phyloP scores from a whole-genome alignment of 2,329 filamentous ascomycete species.

The Amauroascus verrucosus region DNA sequence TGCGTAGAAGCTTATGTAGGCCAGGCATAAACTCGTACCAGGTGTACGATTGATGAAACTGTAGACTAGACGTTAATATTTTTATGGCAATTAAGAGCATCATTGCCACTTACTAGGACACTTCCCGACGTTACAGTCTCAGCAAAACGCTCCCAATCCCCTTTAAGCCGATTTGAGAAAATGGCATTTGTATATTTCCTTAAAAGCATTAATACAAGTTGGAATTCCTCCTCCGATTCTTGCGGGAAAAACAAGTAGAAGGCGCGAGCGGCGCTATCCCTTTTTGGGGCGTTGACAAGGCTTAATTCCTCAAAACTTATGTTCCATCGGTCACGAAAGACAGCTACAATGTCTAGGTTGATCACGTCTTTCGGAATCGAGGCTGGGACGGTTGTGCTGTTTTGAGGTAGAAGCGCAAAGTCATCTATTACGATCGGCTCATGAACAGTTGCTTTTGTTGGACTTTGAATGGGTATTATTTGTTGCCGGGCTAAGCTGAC shows the following conservation, averaged over 20 bases:
- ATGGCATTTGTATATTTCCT: conserved; percentile 22
- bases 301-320: conserved; percentile 26
- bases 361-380: not conserved
- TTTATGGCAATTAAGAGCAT: not conserved
- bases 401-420: not conserved
- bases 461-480: not conserved
- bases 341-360: conserved; percentile 10
- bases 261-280: conserved; percentile 17
- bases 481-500: conserved; percentile 4
- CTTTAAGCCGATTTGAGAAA: conserved; percentile 24
- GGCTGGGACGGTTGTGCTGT: not conserved
- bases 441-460: not conserved
- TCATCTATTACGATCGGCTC: not conserved
- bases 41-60: conserved; percentile 32
- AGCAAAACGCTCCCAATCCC: conserved; percentile 31
- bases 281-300: conserved; percentile 16
- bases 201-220: conserved; percentile 22
- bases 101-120: conserved; percentile 26
- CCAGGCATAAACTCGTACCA: conserved; percentile 24
- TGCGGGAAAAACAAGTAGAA: conserved; percentile 31
- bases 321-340: conserved; percentile 16
- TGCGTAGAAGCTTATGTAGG: conserved; percentile 20
- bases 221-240: conserved; percentile 20
- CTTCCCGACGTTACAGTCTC: conserved; percentile 22
- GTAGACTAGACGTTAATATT: not conserved